phyloP scores from a whole-genome alignment of 192 early-diverging fungal genomes.

The Kickxella alabastrina region DNA sequence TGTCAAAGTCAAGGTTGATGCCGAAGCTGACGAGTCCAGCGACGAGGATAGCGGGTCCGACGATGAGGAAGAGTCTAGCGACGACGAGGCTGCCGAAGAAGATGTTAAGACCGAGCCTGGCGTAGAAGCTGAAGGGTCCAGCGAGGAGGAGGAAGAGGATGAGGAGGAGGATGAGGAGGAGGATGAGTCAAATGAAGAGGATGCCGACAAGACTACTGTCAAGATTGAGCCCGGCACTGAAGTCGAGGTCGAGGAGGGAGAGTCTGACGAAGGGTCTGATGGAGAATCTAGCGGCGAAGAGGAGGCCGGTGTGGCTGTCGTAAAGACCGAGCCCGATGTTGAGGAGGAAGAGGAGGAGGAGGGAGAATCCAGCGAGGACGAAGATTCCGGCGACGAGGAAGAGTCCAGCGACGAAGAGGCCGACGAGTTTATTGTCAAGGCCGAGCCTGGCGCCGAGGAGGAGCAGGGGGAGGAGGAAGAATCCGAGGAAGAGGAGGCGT shows the following conservation, averaged over 20 bases:
- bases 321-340: background rate
- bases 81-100: background rate
- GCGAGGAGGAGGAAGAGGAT: background rate
- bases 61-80: background rate
- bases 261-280: background rate
- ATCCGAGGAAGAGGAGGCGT: too few relatives aligned
- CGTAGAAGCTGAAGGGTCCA: too few relatives aligned
- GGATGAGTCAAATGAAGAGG: background rate
- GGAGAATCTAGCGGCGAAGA: background rate
- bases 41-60: background rate
- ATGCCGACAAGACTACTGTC: background rate
- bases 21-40: background rate
- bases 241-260: background rate
- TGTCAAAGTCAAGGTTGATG: background rate
- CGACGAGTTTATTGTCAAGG: background rate
- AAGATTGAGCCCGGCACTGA: too few relatives aligned
- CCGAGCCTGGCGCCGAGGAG: background rate
- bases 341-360: background rate
- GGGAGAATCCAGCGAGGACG: background rate
- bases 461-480: too few relatives aligned
- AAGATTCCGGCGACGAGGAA: background rate
- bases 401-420: background rate
- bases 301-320: background rate
- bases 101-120: background rate
- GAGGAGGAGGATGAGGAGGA: slow-evolving; percentile 1